Base-by-base conservation (phyloP, 495 filamentous ascomycete species). In the Penicillium odoratum region DNA sequence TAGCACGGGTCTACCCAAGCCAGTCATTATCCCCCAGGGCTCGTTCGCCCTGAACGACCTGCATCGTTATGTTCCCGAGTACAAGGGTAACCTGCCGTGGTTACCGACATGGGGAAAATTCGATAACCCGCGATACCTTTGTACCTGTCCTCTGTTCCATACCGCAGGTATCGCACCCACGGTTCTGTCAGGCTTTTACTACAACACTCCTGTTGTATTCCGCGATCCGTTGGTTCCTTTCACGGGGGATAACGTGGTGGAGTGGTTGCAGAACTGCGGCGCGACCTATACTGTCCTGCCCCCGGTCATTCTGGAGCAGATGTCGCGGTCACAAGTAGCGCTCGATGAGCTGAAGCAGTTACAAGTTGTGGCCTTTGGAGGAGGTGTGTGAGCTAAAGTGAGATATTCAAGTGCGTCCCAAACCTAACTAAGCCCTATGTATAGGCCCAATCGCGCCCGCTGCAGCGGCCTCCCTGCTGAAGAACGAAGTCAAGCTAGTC, bases 1-100 rank as follows among this genome's bases (percentile, higher is more conserved):
- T 13, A 75, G 73, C 21, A 79, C 77, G 0, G 76, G 78, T 0
- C 60, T 75, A 21, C 77, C 77, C 2, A 78, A 79, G 58, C 77
- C 76, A 4, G 52, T 79, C 36, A 64, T 67, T 15, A 69, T 64
- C 50, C 66, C 51, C 7, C 67, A 74, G 30, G 68, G 66, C 26
- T 59, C 43, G n/a, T 45, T 68, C 4, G 56, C 59, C 13, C 33
- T 62, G 43, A 54, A 55, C 46, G 63, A 65, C 31, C 9, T 52
- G 42, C 55, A 66, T n/a, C 64, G 54, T 3, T 53, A 53, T 38
- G 31, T 60, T 4, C 57, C 64, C 5, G 51, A 56, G 21, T 55
- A 48, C 28, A 48, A 66, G 3, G 57, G 60, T 47, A 55, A 59
- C 15, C 30, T 57, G 18, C 33, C 49, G 15, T 51, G 34, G 31